Evolutionary conservation across 371 early-diverging fungal genomes (phyloP).

Genomic region (Mycotypha africana): DNA sequence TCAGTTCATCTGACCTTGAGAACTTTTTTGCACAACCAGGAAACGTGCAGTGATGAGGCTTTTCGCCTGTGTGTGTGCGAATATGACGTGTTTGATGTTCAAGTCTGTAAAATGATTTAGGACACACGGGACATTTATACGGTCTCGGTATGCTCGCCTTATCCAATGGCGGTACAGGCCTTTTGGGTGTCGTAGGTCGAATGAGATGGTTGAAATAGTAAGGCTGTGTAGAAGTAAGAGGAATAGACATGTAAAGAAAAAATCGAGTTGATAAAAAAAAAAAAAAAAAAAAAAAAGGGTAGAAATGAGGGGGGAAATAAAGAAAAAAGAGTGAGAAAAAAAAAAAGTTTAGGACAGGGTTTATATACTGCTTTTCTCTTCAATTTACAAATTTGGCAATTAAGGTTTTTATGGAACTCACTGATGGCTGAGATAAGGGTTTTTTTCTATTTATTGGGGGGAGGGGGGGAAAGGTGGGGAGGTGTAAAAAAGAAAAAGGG

Average conservation of each 20-base stretch:
- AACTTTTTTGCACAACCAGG: constrained; percentile 83
- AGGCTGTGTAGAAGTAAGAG: no score
- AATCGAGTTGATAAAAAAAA: constrained; percentile 5
- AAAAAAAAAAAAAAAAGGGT: constrained; percentile 1
- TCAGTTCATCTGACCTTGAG: constrained; percentile 87
- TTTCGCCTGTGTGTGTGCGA: constrained; percentile 91
- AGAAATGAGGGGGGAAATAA: neutral
- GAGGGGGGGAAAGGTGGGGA: neutral
- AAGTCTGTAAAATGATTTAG: constrained; percentile 64
- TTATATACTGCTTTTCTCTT: no score
- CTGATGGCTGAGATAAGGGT: constrained; percentile 18
- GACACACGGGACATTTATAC: constrained; percentile 64
- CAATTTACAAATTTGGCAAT: neutral
- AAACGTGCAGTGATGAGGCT: constrained; percentile 79
- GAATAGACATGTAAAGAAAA: neutral
- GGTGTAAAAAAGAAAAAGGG: neutral
- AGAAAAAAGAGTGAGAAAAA: constrained; percentile 1
- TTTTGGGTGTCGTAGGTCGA: constrained; percentile 18
- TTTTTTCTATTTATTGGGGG: constrained; percentile 5
- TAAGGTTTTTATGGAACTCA: neutral
- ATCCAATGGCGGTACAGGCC: constrained; percentile 25
- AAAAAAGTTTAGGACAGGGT: neutral
- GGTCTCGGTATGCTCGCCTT: constrained; percentile 49
- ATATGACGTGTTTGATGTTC: constrained; percentile 86
- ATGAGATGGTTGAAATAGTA: constrained; percentile 1